Evolutionary conservation across 768 basidiomycete genomes (phyloP).

Genomic region (Lactarius vividus): DNA sequence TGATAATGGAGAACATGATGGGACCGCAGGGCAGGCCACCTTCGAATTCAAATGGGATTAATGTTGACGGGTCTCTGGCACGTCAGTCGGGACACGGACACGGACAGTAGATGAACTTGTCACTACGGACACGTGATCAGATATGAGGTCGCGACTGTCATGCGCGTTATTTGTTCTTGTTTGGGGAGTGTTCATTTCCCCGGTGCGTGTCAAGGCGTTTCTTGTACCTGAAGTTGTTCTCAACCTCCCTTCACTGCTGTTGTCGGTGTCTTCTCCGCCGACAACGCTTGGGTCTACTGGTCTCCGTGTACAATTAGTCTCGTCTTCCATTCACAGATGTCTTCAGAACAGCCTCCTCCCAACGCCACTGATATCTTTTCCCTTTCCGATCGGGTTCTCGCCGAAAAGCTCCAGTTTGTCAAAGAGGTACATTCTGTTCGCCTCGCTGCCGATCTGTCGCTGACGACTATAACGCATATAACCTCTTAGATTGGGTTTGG

Average conservation of each 20-base stretch:
- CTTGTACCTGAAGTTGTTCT: neutral
- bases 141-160: neutral
- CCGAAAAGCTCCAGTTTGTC: slow-evolving; percentile 69
- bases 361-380: slow-evolving; percentile 64
- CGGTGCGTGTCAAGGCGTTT: neutral
- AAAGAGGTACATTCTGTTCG: slow-evolving; percentile 54
- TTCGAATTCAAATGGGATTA: neutral
- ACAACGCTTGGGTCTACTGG: slow-evolving; percentile 1
- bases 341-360: slow-evolving; percentile 34
- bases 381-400: slow-evolving; percentile 68
- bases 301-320: slow-evolving; percentile 21
- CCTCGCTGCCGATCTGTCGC: slow-evolving; percentile 9
- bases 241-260: neutral
- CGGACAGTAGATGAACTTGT: neutral
- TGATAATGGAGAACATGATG: slow-evolving; percentile 44
- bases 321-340: slow-evolving; percentile 29
- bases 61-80: neutral
- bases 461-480: slow-evolving; percentile 9
- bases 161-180: slow-evolving; percentile 25
- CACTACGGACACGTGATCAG: slow-evolving; percentile 11
- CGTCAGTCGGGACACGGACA: neutral
- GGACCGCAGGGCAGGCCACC: slow-evolving; percentile 1
- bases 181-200: slow-evolving; percentile 24
- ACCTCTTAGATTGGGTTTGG: slow-evolving; percentile 73
- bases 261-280: slow-evolving; percentile 2